phyloP scores from a whole-genome alignment of 2,329 filamentous ascomycete genomes.

The Pseudomassariella vexata region DNA sequence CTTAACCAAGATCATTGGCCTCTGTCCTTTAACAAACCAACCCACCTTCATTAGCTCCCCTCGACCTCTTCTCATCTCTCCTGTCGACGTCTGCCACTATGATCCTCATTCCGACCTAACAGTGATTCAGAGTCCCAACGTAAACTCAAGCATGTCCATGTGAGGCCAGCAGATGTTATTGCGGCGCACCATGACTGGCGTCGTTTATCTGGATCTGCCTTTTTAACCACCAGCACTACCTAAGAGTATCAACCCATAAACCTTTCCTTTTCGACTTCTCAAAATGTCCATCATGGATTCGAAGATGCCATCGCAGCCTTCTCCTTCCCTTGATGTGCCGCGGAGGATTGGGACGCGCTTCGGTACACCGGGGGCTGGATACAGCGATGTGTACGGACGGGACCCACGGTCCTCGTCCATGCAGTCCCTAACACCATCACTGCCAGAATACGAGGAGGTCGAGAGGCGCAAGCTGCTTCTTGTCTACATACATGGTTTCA shows the following conservation, averaged over 20 bases:
- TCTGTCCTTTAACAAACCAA: no score
- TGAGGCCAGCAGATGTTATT: no score
- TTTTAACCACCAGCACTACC: slow-evolving; percentile 1
- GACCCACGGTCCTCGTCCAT: slow-evolving; percentile 46
- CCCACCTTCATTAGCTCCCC: no score
- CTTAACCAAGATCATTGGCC: no score
- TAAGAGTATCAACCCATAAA: neutral
- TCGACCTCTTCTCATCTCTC: no score
- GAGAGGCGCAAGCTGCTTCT: slow-evolving; percentile 59
- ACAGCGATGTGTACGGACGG: slow-evolving; percentile 10
- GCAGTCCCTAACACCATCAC: slow-evolving; percentile 27
- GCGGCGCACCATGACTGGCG: no score
- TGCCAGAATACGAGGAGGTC: slow-evolving; percentile 18
- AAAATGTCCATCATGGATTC: neutral
- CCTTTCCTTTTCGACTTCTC: neutral
- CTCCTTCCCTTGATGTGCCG: slow-evolving; percentile 8
- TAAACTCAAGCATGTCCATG: no score
- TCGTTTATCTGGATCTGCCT: no score
- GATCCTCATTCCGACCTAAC: no score
- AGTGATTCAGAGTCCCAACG: no score
- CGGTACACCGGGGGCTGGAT: slow-evolving; percentile 11
- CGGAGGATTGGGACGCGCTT: slow-evolving; percentile 1
- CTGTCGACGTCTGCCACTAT: no score
- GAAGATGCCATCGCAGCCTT: no score
- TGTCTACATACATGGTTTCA: slow-evolving; percentile 85